Base-by-base conservation (phyloP, 176 grass and related monocot genomes). In the Avena atlantica region DNA sequence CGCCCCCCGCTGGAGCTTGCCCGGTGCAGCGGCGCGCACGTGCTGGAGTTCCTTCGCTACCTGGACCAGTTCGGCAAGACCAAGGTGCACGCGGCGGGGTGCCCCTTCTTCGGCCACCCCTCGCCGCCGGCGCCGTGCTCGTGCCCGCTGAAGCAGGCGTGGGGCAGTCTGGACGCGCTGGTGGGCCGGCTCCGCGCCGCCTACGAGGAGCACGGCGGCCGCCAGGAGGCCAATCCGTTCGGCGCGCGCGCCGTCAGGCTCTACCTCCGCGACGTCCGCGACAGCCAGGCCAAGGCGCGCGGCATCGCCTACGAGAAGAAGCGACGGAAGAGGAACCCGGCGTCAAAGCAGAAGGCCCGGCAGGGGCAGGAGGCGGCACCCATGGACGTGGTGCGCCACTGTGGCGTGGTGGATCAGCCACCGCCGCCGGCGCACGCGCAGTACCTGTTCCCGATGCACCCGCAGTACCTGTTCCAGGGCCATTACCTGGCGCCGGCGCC, bases 31-130 rank as follows among this genome's bases (percentile, higher is more conserved):
- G 92, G 92, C 68, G 92, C 89, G 20, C 89, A 94, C 78, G 92
- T 94, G 50, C 87, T 94, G 1, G 92, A 91, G 81, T 94, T 91
- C 89, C 92, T 94, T 4, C 89, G 89, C 13, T 94, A 94, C 81
- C 92, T 94, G 1, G 92, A 94, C 89, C 92, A 94, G 85, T 94
- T 94, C 85, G 92, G 92, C 56, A 94, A 94, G 92, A 94, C 92
- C 21, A 94, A 94, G 90, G 92, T 94, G 57, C 92, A 94, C 87
- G 19, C 78, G 10, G 0, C 48, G 0, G 85, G 78, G 1, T 94
- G 92, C 85, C 92, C 89, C 7, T 94, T 94, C 89, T 94, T 87
- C 81, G 92, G 92, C 73, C 87, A 88, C 65, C 92, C 89, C 3
- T 81, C 79, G 10, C 92, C 92, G 9, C 92, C 92, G 17, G 92